phyloP scores from a whole-genome alignment of 2,329 filamentous ascomycete species.

The Penicillium italicum region DNA sequence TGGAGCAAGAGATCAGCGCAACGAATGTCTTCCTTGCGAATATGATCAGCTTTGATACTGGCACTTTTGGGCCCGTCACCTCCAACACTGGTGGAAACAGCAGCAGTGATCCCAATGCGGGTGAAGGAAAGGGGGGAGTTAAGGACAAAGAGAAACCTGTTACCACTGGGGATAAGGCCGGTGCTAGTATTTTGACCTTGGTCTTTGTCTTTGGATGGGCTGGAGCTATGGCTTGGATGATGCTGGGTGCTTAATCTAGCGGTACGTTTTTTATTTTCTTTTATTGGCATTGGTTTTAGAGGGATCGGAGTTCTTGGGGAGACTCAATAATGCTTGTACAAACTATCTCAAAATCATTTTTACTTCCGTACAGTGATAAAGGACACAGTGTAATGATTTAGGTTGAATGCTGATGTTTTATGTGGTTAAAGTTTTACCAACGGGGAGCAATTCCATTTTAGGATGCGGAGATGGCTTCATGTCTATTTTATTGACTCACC shows the following conservation, averaged over 20 bases:
- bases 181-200: constrained; percentile 39
- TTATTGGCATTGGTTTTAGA: not conserved
- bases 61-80: constrained; percentile 44
- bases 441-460: too few relatives aligned
- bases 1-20: constrained; percentile 67
- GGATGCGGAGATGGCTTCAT: too few relatives aligned
- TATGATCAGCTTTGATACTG: constrained; percentile 49
- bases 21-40: constrained; percentile 62
- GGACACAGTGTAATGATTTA: not conserved
- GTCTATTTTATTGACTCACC: too few relatives aligned
- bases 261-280: not conserved
- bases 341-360: not conserved
- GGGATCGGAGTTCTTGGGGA: not conserved
- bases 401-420: too few relatives aligned
- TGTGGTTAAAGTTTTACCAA: too few relatives aligned
- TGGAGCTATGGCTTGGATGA: constrained; percentile 32
- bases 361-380: not conserved
- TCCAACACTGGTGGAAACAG: constrained; percentile 55
- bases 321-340: not conserved
- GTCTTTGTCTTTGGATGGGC: constrained; percentile 29
- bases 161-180: constrained; percentile 37
- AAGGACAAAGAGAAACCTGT: constrained; percentile 13
- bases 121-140: constrained; percentile 11
- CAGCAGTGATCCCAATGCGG: constrained; percentile 37
- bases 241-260: constrained; percentile 22